Evolutionary conservation across 495 filamentous ascomycete genomes (phyloP).

Genomic region (Penicillium egyptiacum): DNA sequence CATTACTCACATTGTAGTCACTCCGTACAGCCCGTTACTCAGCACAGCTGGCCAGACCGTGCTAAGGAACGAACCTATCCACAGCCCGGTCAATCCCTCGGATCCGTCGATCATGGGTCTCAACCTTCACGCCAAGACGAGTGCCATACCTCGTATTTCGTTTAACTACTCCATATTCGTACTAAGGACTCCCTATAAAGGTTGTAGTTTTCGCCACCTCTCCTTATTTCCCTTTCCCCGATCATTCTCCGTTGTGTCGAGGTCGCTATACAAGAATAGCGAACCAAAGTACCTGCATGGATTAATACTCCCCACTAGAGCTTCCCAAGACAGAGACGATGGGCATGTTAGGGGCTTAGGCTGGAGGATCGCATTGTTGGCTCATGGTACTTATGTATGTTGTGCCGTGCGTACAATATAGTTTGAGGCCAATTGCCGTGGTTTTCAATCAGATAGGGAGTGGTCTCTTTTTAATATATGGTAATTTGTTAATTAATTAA

Average conservation of each 20-base stretch:
- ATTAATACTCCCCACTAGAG: not conserved
- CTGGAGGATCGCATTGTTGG: not conserved
- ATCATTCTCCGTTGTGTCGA: too few relatives aligned
- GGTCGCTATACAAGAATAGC: too few relatives aligned
- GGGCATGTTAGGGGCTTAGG: not conserved
- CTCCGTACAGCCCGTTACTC: not conserved
- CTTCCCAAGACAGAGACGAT: not conserved
- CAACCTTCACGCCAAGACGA: not conserved
- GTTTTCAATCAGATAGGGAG: not conserved
- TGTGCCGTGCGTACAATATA: not conserved
- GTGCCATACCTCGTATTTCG: not conserved
- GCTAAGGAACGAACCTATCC: not conserved
- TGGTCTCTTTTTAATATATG: not conserved
- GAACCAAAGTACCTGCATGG: not conserved
- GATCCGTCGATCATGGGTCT: not conserved
- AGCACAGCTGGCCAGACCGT: not conserved
- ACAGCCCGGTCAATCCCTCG: not conserved
- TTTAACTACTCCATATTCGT: not conserved
- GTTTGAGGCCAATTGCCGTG: not conserved
- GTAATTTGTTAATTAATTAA: not conserved
- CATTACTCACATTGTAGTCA: not conserved
- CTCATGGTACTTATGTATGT: not conserved
- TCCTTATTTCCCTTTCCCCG: too few relatives aligned
- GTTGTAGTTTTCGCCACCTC: too few relatives aligned
- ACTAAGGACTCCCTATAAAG: too few relatives aligned